These are phyloP conservation scores for Sporopachydermia lactativora DNA, from an alignment of 805 yeast species.

Conservation along the genomic window DNA sequence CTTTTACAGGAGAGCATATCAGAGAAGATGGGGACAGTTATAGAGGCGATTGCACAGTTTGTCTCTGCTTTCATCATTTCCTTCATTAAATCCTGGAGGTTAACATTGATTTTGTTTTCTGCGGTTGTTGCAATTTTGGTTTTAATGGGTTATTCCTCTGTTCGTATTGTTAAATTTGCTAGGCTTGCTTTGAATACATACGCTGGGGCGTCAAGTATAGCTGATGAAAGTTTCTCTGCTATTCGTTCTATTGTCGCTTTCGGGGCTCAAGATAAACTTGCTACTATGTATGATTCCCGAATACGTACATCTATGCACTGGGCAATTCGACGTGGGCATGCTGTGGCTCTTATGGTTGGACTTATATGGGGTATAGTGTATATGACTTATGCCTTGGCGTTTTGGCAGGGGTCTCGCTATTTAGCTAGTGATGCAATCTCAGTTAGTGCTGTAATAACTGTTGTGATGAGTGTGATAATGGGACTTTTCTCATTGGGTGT, in stretches of 20 bases:
- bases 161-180: neutral
- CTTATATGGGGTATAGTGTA: slow-evolving; percentile 4
- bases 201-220: slow-evolving; percentile 14
- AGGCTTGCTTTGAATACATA: neutral
- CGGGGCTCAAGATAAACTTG: slow-evolving; percentile 17
- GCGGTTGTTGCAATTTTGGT: slow-evolving; percentile 15
- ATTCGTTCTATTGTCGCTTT: slow-evolving; percentile 27
- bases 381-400: slow-evolving; percentile 5
- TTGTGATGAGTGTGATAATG: slow-evolving; percentile 5
- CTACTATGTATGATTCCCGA: slow-evolving; percentile 2
- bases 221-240: slow-evolving; percentile 28
- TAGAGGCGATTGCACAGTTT: slow-evolving; percentile 24
- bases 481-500: slow-evolving; percentile 3
- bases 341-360: slow-evolving; percentile 5
- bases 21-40: slow-evolving; percentile 25
- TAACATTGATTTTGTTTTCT: slow-evolving; percentile 21
- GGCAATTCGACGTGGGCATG: slow-evolving; percentile 4
- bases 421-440: slow-evolving; percentile 3
- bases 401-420: slow-evolving; percentile 6
- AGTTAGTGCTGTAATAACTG: slow-evolving; percentile 3
- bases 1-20: slow-evolving; percentile 27
- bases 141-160: neutral
- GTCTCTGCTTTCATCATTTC: slow-evolving; percentile 23
- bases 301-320: slow-evolving; percentile 2
- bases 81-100: slow-evolving; percentile 21